These are phyloP conservation scores for Fusarium chlamydosporum DNA, from an alignment of 2,329 filamentous ascomycete genomes.

Conservation along the genomic window DNA sequence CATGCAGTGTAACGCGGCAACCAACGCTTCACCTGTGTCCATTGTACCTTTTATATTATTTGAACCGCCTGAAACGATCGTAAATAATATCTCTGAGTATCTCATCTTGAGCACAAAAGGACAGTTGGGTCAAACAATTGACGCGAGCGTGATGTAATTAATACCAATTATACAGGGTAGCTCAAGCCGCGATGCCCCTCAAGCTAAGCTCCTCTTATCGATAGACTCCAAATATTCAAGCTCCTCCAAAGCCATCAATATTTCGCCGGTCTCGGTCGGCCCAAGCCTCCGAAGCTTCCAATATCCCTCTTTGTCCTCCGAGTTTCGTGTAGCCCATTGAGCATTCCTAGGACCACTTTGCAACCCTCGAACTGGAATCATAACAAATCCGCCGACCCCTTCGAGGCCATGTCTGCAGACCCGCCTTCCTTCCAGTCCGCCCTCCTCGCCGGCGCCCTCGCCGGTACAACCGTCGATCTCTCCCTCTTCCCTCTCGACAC, in stretches of 20 bases:
- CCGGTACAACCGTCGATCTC: constrained; percentile 96
- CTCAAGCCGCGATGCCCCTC: neutral
- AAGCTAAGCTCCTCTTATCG: constrained; percentile 44
- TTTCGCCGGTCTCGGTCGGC: constrained; percentile 49
- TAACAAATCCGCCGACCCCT: neutral
- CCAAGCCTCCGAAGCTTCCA: constrained; percentile 32
- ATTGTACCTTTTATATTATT: neutral
- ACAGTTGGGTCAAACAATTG: neutral
- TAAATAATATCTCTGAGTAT: neutral
- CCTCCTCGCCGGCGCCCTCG: constrained; percentile 86
- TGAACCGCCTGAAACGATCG: neutral
- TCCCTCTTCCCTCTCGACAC: constrained; percentile 98
- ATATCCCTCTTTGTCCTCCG: constrained; percentile 21
- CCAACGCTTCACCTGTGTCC: too few relatives aligned
- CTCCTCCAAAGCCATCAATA: constrained; percentile 28
- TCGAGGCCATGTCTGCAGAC: constrained; percentile 21
- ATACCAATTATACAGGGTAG: constrained; percentile 35
- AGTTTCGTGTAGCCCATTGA: constrained; percentile 22
- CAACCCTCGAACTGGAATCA: neutral
- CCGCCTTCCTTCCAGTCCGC: constrained; percentile 69
- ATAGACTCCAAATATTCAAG: constrained; percentile 40
- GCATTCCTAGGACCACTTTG: neutral
- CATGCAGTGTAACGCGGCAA: too few relatives aligned
- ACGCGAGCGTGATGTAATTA: neutral
- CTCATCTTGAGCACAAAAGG: neutral